A percentile compares a stretch with the other conserved stretches of the same genome.
Conservation (phyloP, 257 asterid species). For the Lycium ferocissimum region DNA sequence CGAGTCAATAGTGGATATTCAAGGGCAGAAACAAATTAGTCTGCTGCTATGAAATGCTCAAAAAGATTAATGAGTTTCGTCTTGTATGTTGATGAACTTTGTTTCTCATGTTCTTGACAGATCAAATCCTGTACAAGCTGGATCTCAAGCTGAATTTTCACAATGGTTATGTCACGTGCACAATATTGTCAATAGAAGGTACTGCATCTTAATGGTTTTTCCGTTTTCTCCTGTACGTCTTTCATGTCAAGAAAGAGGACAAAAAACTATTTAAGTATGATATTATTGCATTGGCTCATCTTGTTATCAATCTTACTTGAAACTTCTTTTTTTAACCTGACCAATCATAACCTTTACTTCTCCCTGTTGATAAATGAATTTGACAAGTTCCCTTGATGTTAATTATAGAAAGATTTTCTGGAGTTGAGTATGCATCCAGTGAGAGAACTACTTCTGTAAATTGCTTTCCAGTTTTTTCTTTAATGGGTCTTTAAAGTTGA, state of each 20-base stretch:
- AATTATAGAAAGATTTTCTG: neutral
- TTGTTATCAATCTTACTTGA: neutral
- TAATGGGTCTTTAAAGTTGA: neutral
- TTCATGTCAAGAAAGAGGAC: conserved; percentile 12
- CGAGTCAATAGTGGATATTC: too few relatives aligned
- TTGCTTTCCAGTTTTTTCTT: neutral
- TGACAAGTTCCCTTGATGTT: neutral
- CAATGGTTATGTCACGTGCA: conserved; percentile 89
- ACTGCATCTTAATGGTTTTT: conserved; percentile 11
- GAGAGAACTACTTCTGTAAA: neutral
- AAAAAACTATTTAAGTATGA: neutral
- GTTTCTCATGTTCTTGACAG: conserved; percentile 47
- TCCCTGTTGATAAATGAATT: neutral
- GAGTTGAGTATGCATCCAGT: neutral
- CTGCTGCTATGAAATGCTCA: neutral
- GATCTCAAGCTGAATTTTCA: conserved; percentile 84
- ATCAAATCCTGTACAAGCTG: conserved; percentile 75
- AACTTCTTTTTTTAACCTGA: neutral
- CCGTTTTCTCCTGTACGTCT: neutral
- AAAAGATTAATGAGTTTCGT: neutral
- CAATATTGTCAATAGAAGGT: conserved; percentile 95
- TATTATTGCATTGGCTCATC: neutral
- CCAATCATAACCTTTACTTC: neutral
- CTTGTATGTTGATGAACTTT: neutral
- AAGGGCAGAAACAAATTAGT: neutral